A percentile compares a stretch with the other conserved stretches of the same genome.
Evolutionary conservation across 2,329 filamentous ascomycete species (phyloP).

Genomic region (Cercospora brassicicola): DNA sequence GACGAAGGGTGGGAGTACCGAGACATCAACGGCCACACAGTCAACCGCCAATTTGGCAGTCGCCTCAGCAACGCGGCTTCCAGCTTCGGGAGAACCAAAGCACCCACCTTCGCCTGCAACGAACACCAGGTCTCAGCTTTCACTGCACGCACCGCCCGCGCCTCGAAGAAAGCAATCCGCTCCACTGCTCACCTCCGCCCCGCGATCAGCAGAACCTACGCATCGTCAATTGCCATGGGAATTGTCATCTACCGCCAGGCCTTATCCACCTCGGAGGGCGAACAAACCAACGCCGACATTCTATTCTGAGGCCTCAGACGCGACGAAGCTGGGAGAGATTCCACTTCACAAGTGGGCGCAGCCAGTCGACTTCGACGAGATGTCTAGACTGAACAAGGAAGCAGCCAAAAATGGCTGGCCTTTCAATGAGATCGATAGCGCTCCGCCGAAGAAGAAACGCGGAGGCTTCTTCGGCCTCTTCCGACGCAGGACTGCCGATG

Average conservation of each 20-base stretch:
- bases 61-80: not conserved
- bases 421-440: constrained; percentile 6
- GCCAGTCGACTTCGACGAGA: constrained; percentile 47
- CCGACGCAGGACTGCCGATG: constrained; percentile 15
- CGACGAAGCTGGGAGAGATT: constrained; percentile 53
- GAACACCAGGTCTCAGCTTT: not conserved
- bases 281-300: constrained; percentile 42
- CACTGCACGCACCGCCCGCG: not conserved
- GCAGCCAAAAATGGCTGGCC: constrained; percentile 39
- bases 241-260: not conserved
- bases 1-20: not conserved
- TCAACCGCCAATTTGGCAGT: constrained; percentile 14
- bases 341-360: constrained; percentile 47
- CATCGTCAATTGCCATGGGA: not conserved
- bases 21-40: constrained; percentile 9
- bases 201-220: not conserved
- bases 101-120: not conserved
- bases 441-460: constrained; percentile 21
- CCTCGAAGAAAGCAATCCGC: constrained; percentile 26
- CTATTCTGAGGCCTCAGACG: constrained; percentile 48
- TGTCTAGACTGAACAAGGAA: constrained; percentile 45
- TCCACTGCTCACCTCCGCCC: not conserved
- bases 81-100: not conserved
- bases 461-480: constrained; percentile 27
- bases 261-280: not conserved